A percentile compares a stretch with the other conserved stretches of the same genome.
Conservation (phyloP, 345 rosid species). For the Salix purpurea region DNA sequence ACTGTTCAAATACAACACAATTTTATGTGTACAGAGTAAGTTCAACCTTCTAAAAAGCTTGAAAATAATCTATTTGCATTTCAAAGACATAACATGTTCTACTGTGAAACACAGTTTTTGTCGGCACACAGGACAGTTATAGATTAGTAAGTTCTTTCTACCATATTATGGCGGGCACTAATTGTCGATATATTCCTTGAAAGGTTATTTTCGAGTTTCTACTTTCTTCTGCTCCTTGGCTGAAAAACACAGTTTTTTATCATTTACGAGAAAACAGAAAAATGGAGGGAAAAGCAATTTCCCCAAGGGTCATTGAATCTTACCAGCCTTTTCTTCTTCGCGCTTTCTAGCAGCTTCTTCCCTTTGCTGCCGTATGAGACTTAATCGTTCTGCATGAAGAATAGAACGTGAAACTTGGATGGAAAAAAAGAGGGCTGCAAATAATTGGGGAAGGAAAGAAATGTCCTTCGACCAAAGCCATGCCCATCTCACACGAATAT, state of each 20-base stretch:
- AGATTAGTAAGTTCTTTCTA: conserved; percentile 5
- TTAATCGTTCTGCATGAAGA: conserved; percentile 58
- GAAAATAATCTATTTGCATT: conserved; percentile 10
- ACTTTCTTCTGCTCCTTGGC: conserved; percentile 63
- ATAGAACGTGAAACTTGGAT: not conserved
- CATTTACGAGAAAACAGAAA: not conserved
- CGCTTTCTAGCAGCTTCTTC: conserved; percentile 67
- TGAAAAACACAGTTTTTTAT: conserved; percentile 22
- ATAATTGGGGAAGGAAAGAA: not conserved
- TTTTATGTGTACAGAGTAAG: not conserved
- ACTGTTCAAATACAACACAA: not conserved
- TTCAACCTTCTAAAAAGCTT: not conserved
- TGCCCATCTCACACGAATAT: not conserved
- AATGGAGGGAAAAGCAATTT: not conserved
- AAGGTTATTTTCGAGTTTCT: conserved; percentile 51
- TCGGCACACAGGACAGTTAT: not conserved
- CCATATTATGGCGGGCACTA: not conserved
- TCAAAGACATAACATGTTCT: not conserved
- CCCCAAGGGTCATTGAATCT: not conserved
- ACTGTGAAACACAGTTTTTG: not conserved
- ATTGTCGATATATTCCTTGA: conserved; percentile 1
- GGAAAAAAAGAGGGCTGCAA: not conserved
- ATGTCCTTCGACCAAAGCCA: not conserved
- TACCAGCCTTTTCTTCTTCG: conserved; percentile 77
- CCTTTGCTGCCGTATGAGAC: conserved; percentile 81